Percentiles rank a stretch among this genome's conserved stretches.
Evolutionary conservation across 31 red algal species (phyloP).

Genomic region (Odonthalia washingtoniensis): DNA sequence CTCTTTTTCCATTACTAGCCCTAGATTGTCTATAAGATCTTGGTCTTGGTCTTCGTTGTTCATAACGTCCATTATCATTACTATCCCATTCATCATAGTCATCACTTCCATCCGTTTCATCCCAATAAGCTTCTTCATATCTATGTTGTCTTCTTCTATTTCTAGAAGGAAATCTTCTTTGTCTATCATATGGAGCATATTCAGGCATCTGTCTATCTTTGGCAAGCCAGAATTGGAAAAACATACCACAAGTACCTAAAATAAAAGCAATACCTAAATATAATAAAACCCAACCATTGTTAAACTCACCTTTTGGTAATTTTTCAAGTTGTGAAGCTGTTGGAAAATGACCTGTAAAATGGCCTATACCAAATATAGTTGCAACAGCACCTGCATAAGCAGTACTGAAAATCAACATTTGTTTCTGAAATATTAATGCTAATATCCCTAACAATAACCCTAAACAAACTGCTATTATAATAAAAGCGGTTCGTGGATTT

Average conservation of each 20-base stretch:
- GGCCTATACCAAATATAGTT: slow-evolving; percentile 62
- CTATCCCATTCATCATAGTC: slow-evolving; percentile 20
- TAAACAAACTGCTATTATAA: slow-evolving; percentile 15
- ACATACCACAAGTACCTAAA: slow-evolving; percentile 63
- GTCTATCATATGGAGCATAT: slow-evolving; percentile 59
- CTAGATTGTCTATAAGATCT: no score
- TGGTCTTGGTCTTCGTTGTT: no score
- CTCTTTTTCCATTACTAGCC: no score
- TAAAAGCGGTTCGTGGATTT: slow-evolving; percentile 47
- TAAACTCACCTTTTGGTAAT: slow-evolving; percentile 48
- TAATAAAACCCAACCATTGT: slow-evolving; percentile 61
- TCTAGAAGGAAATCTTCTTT: no score
- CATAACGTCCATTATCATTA: no score
- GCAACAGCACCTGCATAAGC: slow-evolving; percentile 67
- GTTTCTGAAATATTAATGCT: slow-evolving; percentile 63
- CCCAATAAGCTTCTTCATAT: slow-evolving; percentile 1
- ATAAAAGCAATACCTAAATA: slow-evolving; percentile 49
- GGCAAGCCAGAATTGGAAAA: slow-evolving; percentile 71
- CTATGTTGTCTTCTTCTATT: slow-evolving; percentile 9
- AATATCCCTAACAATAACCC: slow-evolving; percentile 61
- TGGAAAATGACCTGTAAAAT: slow-evolving; percentile 79
- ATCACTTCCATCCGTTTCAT: no score
- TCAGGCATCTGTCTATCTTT: slow-evolving; percentile 64
- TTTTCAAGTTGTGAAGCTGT: slow-evolving; percentile 45
- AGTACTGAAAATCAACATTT: slow-evolving; percentile 76